Evolutionary conservation across 768 basidiomycete species (phyloP).

Genomic region (Mycena olivaceomarginata): DNA sequence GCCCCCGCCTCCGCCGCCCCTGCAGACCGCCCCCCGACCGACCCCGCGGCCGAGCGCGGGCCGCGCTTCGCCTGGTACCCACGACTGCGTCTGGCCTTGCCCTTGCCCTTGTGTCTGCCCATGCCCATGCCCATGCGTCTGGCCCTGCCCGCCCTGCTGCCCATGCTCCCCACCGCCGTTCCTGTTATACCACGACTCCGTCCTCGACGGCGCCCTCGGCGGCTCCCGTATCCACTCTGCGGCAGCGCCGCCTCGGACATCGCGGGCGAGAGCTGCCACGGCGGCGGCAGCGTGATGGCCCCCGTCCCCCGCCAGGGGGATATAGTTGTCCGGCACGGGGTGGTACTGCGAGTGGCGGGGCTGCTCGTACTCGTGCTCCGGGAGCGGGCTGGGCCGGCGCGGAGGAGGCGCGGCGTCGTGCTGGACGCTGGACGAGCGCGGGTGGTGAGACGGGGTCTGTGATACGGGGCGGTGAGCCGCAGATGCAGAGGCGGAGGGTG

Average conservation of each 20-base stretch:
- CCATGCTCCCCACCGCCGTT: neutral
- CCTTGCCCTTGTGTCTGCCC: neutral
- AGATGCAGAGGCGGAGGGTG: neutral
- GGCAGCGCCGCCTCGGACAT: too few relatives aligned
- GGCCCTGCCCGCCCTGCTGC: neutral
- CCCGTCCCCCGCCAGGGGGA: conserved; percentile 36
- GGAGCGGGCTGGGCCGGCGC: neutral
- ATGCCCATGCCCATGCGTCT: neutral
- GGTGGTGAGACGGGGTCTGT: conserved; percentile 1
- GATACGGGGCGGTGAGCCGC: conserved; percentile 5
- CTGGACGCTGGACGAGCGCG: neutral
- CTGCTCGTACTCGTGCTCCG: neutral
- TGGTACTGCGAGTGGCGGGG: conserved; percentile 26
- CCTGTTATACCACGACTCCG: conserved; percentile 32
- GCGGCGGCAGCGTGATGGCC: conserved; percentile 43
- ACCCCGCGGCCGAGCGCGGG: conserved; percentile 42
- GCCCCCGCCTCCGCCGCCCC: conserved; percentile 16
- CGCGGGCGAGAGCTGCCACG: conserved; percentile 35
- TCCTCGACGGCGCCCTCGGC: conserved; percentile 36
- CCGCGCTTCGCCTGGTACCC: conserved; percentile 38
- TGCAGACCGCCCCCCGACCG: neutral
- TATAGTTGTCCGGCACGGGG: conserved; percentile 45
- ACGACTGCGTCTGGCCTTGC: conserved; percentile 21
- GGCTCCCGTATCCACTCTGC: neutral
- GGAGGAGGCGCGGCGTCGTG: too few relatives aligned